Evolutionary conservation across 441 rosid species (phyloP).

Genomic region (Pelargonium cotyledonis): DNA sequence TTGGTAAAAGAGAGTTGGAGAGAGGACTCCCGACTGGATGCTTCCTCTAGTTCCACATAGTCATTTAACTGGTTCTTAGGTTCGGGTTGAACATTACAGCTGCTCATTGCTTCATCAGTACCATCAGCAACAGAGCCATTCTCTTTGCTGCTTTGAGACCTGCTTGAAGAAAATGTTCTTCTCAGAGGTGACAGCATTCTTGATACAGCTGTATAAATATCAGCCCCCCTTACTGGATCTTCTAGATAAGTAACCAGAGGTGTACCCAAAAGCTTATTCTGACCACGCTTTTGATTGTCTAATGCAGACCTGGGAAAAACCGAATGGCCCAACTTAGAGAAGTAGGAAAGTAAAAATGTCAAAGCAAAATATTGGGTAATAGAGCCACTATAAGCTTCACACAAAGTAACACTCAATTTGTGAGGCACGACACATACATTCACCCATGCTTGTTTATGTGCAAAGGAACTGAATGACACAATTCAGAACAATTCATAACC

Average conservation of each 20-base stretch:
- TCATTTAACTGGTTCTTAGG: conserved; percentile 29
- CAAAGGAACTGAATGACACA: neutral
- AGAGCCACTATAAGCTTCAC: neutral
- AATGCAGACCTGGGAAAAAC: conserved; percentile 35
- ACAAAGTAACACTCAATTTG: neutral
- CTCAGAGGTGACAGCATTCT: conserved; percentile 54
- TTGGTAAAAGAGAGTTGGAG: conserved; percentile 43
- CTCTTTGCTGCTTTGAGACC: conserved; percentile 34
- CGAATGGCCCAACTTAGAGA: neutral
- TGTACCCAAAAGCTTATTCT: conserved; percentile 48
- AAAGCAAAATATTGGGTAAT: neutral
- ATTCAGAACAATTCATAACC: neutral
- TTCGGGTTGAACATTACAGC: conserved; percentile 29
- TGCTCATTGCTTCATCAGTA: conserved; percentile 39
- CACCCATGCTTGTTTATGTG: neutral
- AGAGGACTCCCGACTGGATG: conserved; percentile 28
- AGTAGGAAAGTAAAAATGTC: neutral
- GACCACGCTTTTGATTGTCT: conserved; percentile 38
- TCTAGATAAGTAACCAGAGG: conserved; percentile 62
- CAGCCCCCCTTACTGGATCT: conserved; percentile 53
- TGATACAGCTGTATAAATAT: conserved; percentile 46
- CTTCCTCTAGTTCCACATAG: conserved; percentile 32
- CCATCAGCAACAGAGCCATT: conserved; percentile 43
- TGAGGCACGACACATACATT: neutral
- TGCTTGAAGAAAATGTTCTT: conserved; percentile 40